Base-by-base conservation (phyloP, 331 rosid genomes). In the Acacia concinna region DNA sequence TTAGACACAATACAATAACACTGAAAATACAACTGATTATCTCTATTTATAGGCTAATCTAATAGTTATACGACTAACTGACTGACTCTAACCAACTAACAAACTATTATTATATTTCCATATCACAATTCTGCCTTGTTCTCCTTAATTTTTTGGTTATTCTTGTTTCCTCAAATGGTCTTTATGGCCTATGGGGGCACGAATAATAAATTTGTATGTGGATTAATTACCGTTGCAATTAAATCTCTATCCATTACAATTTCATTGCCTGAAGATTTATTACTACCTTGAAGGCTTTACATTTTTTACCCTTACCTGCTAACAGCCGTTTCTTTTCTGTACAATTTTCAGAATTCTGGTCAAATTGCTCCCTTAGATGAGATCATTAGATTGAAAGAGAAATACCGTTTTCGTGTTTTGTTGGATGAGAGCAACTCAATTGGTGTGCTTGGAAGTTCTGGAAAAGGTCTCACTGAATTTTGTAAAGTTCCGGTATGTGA, bases 341-440 rank as follows among this genome's bases (percentile, higher is more conserved):
- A 74, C 28, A 31, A 62, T 79, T 73, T 84, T 47, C 87, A 96
- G 99, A 96, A 93, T 81, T 96, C 99, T 86, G 98, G 99, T 68
- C 97, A 91, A 87, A 90, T 96, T 75, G 97, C 97, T 82, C 98
- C 97, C 54, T 81, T 96, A 49, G 92, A 91, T 12, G 92, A 93
- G 89, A 96, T 96, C 84, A 91, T 93, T 82, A 88, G 81, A 80
- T 81, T 96, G 93, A 96, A 96, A 89, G 99, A 96, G 90, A 84
- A 90, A 81, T 89, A 90, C 69, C 83, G 78, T 1, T 96, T 96
- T 73, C 99, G 98, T 70, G 94, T 91, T 86, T 84, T 91, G 85
- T 77, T 96, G 90, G 99, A 96, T 73, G 99, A 93, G 87, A 96
- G 98, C 92, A 96, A 96, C 88, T 96, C 99, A 13, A 78, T 96